Percentiles rank a stretch among this genome's conserved stretches.
phyloP scores from a whole-genome alignment of 164 flowering plant species.

The Tetracentron sinense region DNA sequence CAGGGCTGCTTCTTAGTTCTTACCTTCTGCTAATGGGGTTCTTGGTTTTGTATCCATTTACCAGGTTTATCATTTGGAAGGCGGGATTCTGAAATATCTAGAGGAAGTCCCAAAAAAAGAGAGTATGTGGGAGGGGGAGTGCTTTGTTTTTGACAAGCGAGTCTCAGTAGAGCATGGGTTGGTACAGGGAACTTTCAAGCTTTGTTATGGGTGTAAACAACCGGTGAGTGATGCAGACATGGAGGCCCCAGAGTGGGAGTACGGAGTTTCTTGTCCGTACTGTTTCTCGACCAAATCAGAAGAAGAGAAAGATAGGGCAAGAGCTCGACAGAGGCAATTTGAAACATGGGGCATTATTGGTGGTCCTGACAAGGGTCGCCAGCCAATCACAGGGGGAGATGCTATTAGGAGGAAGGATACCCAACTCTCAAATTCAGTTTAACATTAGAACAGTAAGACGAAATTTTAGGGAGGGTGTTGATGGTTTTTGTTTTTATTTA shows the following conservation, averaged over 20 bases:
- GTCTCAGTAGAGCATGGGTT: constrained; percentile 92
- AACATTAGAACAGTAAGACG: constrained; percentile 2
- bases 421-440: constrained; percentile 30
- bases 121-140: constrained; percentile 95
- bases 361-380: constrained; percentile 87
- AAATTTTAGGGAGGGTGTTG: not conserved
- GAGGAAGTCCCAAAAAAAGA: constrained; percentile 76
- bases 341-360: constrained; percentile 87
- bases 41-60: not conserved
- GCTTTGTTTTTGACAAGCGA: constrained; percentile 95
- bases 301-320: constrained; percentile 91
- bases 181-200: constrained; percentile 73
- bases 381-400: constrained; percentile 28
- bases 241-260: constrained; percentile 80
- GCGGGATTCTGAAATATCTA: constrained; percentile 86
- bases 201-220: constrained; percentile 98
- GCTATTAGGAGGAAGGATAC: not conserved
- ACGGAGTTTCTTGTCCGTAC: constrained; percentile 83
- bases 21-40: not conserved
- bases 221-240: constrained; percentile 87
- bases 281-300: constrained; percentile 75
- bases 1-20: no score
- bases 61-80: constrained; percentile 93
- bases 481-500: not conserved
- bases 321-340: constrained; percentile 89